Base-by-base conservation (phyloP, 768 basidiomycete species). In the Hypholoma fasciculare region DNA sequence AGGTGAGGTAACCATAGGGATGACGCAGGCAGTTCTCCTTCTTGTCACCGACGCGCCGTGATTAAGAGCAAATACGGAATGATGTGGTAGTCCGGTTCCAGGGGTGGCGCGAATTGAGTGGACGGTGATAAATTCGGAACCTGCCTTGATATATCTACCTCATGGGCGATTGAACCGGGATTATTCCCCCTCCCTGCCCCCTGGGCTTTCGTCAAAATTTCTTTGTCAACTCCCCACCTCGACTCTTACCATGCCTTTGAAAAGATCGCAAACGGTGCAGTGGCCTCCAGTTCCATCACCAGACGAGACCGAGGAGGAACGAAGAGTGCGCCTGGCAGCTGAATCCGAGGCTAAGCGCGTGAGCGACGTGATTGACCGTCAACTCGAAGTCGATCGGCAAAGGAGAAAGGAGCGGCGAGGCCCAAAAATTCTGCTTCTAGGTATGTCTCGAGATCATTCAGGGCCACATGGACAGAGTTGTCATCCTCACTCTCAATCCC, bases 321-420 rank as follows among this genome's bases (percentile, higher is more conserved):
- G 71, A 13, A 70, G 71, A n/a, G 59, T 63, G 42, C 74, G 84
- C 14, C 55, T 81, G 26, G 69, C 72, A 52, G 68, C 67, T 30
- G 83, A 84, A 66, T 73, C 72, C 23, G 77, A 81, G 61, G 85
- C 84, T 13, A 82, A 81, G 65, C 72, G 74, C 39, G 67, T 74
- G 23, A 85, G 80, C 69, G 83, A 86, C 59, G 69, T 70, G 7
- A 88, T 88, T 64, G 84, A 88, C 65, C 76, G 71, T n/a, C 72
- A 72, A 46, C 67, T 88, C 14, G 76, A 76, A 56, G 63, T 62
- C 12, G 84, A 86, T 56, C 76, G 74, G n/a, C 74, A 76, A 51
- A 72, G 74, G 52, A 57, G 69, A 54, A 72, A 74, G 57, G 80
- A 75, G 59, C 63, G 71, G 63, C 59, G 67, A 64, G 26, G 76